These are phyloP conservation scores for Cryptococcus sp. DNA, from an alignment of 1,284 basidiomycete genomes.

Conservation along the genomic window DNA sequence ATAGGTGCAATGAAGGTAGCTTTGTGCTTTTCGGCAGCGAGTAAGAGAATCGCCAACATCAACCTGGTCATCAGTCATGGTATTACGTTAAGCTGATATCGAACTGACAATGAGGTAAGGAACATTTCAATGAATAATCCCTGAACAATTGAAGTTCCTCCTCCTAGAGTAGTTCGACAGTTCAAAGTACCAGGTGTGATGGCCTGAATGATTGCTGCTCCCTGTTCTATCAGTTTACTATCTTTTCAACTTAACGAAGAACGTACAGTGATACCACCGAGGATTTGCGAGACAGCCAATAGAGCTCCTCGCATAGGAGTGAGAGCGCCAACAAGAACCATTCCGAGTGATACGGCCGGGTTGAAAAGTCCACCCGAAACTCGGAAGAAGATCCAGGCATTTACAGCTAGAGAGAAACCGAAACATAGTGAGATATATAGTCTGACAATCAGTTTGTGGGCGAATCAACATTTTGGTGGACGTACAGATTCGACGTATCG, in stretches of 20 bases:
- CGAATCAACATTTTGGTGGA: conserved; percentile 6
- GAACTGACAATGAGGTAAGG: conserved; percentile 45
- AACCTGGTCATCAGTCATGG: conserved; percentile 18
- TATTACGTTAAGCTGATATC: neutral
- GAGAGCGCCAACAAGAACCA: conserved; percentile 49
- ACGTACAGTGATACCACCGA: conserved; percentile 50
- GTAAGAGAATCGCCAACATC: conserved; percentile 47
- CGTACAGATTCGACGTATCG: conserved; percentile 40
- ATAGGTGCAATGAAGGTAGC: conserved; percentile 54
- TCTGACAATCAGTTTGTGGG: conserved; percentile 18
- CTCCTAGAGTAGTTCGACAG: conserved; percentile 45
- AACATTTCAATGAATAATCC: conserved; percentile 50
- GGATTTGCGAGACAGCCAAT: conserved; percentile 47
- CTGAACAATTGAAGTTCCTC: conserved; percentile 33
- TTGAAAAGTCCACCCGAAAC: conserved; percentile 49
- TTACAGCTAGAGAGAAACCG: conserved; percentile 49
- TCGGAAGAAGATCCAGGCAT: conserved; percentile 51
- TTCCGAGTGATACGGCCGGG: conserved; percentile 50
- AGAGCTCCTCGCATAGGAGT: conserved; percentile 45
- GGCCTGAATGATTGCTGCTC: conserved; percentile 45
- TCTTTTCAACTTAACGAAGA: neutral
- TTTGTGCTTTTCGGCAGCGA: conserved; percentile 53
- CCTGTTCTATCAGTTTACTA: conserved; percentile 11
- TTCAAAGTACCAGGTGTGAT: conserved; percentile 46
- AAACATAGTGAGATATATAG: conserved; percentile 51